Conservation (phyloP, 768 basidiomycete species). For the Pulveroboletus sp. region DNA sequence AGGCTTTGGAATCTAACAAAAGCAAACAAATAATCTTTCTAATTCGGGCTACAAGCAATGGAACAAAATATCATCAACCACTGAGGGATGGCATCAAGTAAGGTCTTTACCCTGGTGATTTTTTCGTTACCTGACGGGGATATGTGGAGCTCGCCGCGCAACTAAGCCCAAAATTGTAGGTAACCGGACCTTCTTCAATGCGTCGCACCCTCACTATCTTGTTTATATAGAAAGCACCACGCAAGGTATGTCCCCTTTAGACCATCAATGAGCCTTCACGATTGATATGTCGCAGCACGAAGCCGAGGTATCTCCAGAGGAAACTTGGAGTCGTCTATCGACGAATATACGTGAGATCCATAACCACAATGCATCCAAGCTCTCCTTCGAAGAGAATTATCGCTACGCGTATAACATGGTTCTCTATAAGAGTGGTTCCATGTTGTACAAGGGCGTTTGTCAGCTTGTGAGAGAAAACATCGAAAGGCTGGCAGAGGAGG, state of each 20-base stretch:
- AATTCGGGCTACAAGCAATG: constrained; percentile 13
- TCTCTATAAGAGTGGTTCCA: constrained; percentile 75
- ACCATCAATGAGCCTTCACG: background rate
- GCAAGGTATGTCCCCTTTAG: constrained; percentile 36
- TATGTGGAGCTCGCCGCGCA: constrained; percentile 24
- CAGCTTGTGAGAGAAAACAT: constrained; percentile 79
- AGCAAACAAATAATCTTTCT: constrained; percentile 24
- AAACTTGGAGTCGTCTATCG: constrained; percentile 78
- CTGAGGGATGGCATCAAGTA: constrained; percentile 29
- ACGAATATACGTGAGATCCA: constrained; percentile 92
- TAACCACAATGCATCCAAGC: constrained; percentile 83
- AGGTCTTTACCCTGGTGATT: constrained; percentile 2
- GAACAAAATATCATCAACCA: constrained; percentile 10
- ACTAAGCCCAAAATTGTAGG: constrained; percentile 41
- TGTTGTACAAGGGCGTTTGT: constrained; percentile 81
- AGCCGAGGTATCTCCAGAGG: constrained; percentile 68
- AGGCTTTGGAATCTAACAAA: constrained; percentile 31
- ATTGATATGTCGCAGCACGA: constrained; percentile 49
- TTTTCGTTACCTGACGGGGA: constrained; percentile 11
- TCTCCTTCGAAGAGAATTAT: constrained; percentile 92
- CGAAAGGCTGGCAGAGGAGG: constrained; percentile 65
- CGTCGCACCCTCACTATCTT: constrained; percentile 17
- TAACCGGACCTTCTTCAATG: constrained; percentile 21
- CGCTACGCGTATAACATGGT: constrained; percentile 95
- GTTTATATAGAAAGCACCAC: constrained; percentile 38